phyloP scores from a whole-genome alignment of 768 basidiomycete genomes.

The Termitomyces sp. region DNA sequence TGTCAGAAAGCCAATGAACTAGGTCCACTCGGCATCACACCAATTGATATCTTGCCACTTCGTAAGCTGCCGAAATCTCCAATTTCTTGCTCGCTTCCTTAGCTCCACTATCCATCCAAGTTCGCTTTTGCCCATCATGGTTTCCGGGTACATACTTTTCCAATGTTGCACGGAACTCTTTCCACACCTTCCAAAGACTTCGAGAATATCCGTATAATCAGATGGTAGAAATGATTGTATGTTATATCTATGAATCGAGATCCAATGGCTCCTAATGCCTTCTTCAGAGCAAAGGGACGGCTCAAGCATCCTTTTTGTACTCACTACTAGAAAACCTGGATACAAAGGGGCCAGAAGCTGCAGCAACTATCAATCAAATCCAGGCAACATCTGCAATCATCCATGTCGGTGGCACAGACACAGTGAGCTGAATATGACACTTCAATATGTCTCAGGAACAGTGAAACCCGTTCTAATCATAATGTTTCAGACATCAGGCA shows the following conservation, averaged over 20 bases:
- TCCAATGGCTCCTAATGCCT: not conserved
- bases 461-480: not conserved
- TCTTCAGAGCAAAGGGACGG: slow-evolving; percentile 9
- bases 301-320: slow-evolving; percentile 13
- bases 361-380: not conserved
- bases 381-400: slow-evolving; percentile 9
- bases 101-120: not conserved
- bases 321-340: slow-evolving; percentile 7
- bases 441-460: not conserved
- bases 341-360: not conserved
- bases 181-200: not conserved
- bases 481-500: slow-evolving; percentile 18
- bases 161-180: slow-evolving; percentile 5
- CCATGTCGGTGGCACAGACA: slow-evolving; percentile 13
- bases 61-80: slow-evolving; percentile 11
- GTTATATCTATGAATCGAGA: too few species aligned
- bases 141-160: slow-evolving; percentile 20
- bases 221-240: slow-evolving; percentile 16
- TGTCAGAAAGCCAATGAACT: slow-evolving; percentile 3
- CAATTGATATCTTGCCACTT: slow-evolving; percentile 22
- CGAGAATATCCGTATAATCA: slow-evolving; percentile 16
- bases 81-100: too few species aligned
- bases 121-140: slow-evolving; percentile 21
- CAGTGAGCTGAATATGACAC: slow-evolving; percentile 6
- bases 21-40: slow-evolving; percentile 18